Base-by-base conservation (phyloP, 306 rosid species). In the Alnus glutinosa region DNA sequence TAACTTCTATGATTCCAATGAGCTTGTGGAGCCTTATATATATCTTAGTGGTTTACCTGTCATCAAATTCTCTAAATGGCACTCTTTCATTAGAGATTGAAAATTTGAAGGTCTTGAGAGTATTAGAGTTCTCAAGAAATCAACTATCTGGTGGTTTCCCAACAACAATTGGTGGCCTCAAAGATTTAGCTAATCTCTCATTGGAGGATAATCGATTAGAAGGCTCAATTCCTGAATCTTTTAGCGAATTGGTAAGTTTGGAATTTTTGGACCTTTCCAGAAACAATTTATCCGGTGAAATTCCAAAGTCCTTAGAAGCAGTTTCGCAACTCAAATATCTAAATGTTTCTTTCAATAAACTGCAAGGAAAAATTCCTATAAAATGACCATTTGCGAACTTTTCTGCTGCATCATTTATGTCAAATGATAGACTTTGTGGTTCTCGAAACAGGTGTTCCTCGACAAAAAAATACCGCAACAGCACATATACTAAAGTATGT, bases 361-460 rank as follows among this genome's bases (percentile, higher is more conserved):
- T 73, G 5, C 69, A 70, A 73, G 88, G 88, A 77, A 83, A 85
- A 75, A 80, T 80, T 81, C 88, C 88, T 16, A 30, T 8, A 10
- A 82, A 63, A 50, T 85, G 80, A 18, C 72, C 74, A 0, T 80
- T 80, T 77, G 36, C 44, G 28, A 50, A 74, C 15, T 81, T 77
- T 51, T 50, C 82, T 47, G 6, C 49, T 46, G 9, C 49, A 46
- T 46, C 49, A 46, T 46, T 46, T 46, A 2, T 46, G 49, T 46
- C 63, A 46, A 84, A 84, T 70, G 42, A 44, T 49, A 85, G 70
- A 59, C 85, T 85, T 19, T 85, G 88, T 39, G 80, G 82, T 11
- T 30, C 76, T 19, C 74, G 59, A 61, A 2, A 46, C 49, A 23
- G 32, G 64, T 34, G 55, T 15, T 54, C 8, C 64, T 52, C 69